These are phyloP conservation scores for Phialophora tarda DNA, from an alignment of 2,329 filamentous ascomycete genomes.

Conservation along the genomic window DNA sequence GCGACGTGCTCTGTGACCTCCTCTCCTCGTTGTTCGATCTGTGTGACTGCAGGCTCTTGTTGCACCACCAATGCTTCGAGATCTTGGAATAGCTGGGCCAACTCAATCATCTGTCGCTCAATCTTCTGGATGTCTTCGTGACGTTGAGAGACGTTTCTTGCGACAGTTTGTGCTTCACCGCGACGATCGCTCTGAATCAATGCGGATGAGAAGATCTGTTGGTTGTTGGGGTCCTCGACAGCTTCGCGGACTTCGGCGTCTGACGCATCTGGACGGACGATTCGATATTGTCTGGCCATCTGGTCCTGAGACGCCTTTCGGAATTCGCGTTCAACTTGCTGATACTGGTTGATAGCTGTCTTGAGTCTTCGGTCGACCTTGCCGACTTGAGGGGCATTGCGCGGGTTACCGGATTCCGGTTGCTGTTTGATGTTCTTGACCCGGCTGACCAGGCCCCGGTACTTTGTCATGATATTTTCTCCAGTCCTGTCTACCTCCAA, in stretches of 20 bases:
- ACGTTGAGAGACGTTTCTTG: constrained; percentile 79
- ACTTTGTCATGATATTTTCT: constrained; percentile 80
- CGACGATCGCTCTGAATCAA: constrained; percentile 75
- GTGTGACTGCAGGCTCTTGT: constrained; percentile 78
- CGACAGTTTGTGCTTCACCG: constrained; percentile 78
- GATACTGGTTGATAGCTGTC: constrained; percentile 79
- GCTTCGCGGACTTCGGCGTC: constrained; percentile 79
- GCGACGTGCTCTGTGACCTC: constrained; percentile 83
- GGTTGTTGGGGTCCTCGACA: constrained; percentile 70
- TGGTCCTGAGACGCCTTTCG: constrained; percentile 80
- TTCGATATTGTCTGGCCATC: constrained; percentile 86
- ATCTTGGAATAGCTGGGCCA: constrained; percentile 86
- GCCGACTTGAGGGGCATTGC: constrained; percentile 80
- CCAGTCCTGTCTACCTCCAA: constrained; percentile 75
- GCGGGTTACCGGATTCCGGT: constrained; percentile 72
- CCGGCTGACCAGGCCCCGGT: constrained; percentile 77
- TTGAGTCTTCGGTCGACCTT: constrained; percentile 80
- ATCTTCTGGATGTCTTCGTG: constrained; percentile 91
- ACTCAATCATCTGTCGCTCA: constrained; percentile 84
- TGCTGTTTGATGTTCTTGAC: constrained; percentile 83
- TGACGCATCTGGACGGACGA: constrained; percentile 80
- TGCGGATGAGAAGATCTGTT: constrained; percentile 72
- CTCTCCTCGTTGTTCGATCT: constrained; percentile 86
- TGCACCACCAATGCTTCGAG: constrained; percentile 84
- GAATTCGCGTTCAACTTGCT: constrained; percentile 79